Evolutionary conservation across 441 rosid species (phyloP).

Genomic region (Adansonia rubrostipa): DNA sequence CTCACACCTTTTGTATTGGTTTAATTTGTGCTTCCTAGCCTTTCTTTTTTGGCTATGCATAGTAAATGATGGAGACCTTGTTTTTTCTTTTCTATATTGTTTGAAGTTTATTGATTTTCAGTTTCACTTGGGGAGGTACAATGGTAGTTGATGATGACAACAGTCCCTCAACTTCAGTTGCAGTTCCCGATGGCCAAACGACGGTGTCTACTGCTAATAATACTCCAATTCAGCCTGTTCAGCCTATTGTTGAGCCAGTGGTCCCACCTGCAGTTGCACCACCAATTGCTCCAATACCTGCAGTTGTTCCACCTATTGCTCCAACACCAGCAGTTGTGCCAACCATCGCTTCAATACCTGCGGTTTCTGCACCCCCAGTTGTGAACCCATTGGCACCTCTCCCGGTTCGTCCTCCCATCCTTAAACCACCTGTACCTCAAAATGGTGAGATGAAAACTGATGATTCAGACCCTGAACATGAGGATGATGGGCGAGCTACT

Average conservation of each 20-base stretch:
- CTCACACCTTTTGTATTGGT: not conserved
- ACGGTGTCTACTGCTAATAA: constrained; percentile 23
- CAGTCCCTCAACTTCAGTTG: constrained; percentile 30
- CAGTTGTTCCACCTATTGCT: constrained; percentile 53
- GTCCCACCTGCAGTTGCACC: constrained; percentile 35
- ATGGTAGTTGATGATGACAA: constrained; percentile 59
- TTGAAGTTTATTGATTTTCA: not conserved
- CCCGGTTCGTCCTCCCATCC: constrained; percentile 50
- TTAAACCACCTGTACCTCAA: constrained; percentile 55
- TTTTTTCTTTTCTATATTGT: not conserved
- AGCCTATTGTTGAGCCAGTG: constrained; percentile 42
- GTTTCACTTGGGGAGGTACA: constrained; percentile 24
- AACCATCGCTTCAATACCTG: not conserved
- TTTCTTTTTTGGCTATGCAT: not conserved
- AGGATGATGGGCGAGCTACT: constrained; percentile 34
- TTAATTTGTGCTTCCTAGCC: not conserved
- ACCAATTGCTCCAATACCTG: too few relatives aligned
- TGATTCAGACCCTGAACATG: constrained; percentile 64
- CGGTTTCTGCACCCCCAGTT: constrained; percentile 39
- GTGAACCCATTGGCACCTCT: constrained; percentile 58
- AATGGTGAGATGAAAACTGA: constrained; percentile 52
- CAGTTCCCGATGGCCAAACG: constrained; percentile 31
- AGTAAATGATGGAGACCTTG: not conserved
- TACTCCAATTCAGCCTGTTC: constrained; percentile 32
- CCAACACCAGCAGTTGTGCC: constrained; percentile 45